Percentiles rank a stretch among this genome's conserved stretches.
Conservation (phyloP, 805 yeast genomes). For the Suhomyces pyralidae region DNA sequence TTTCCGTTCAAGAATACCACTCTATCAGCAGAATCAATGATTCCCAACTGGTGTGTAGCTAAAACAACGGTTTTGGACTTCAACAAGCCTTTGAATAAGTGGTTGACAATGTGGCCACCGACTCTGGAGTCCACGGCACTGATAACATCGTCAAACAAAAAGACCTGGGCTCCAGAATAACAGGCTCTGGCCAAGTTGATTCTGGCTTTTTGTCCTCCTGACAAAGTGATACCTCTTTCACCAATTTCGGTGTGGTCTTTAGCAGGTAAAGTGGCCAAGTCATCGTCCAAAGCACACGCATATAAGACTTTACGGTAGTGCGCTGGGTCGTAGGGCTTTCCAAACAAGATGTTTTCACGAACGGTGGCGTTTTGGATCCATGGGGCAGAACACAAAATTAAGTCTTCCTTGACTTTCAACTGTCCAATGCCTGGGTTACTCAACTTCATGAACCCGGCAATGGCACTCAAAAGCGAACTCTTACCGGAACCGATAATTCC, state of each 20-base stretch:
- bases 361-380: conserved; percentile 46
- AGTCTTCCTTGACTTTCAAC: conserved; percentile 24
- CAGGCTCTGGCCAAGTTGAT: conserved; percentile 44
- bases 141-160: conserved; percentile 43
- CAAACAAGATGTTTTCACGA: conserved; percentile 39
- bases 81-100: conserved; percentile 34
- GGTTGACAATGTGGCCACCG: conserved; percentile 38
- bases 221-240: conserved; percentile 43
- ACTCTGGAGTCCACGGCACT: conserved; percentile 44
- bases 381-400: conserved; percentile 35
- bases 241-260: conserved; percentile 43
- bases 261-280: conserved; percentile 32
- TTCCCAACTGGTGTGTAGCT: conserved; percentile 44
- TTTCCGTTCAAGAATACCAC: conserved; percentile 39
- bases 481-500: conserved; percentile 46
- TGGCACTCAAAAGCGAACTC: conserved; percentile 38
- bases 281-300: conserved; percentile 42
- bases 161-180: conserved; percentile 30
- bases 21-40: conserved; percentile 37
- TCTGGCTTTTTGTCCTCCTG: conserved; percentile 47
- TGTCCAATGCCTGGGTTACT: conserved; percentile 23
- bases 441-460: conserved; percentile 40
- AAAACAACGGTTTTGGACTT: conserved; percentile 33
- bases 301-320: conserved; percentile 27
- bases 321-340: conserved; percentile 27